These are phyloP conservation scores for Arxiozyma bovina DNA, from an alignment of 1,139 yeast genomes.

Conservation along the genomic window DNA sequence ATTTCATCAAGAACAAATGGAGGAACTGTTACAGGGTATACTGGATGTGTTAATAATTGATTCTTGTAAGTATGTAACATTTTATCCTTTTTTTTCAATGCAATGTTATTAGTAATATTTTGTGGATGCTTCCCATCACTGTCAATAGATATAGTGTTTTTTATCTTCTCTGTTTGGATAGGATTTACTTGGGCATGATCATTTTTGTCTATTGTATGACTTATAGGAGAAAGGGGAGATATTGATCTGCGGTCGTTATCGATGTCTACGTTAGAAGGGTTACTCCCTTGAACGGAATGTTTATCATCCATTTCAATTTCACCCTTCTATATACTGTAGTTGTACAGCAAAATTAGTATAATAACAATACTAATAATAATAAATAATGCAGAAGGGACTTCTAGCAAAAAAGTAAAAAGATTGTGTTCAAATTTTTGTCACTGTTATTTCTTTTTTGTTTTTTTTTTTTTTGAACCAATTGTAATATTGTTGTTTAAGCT, in stretches of 20 bases:
- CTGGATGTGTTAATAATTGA: conserved; percentile 15
- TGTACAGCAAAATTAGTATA: neutral
- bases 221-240: neutral
- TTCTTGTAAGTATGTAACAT: neutral
- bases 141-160: too few species aligned
- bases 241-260: neutral
- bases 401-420: neutral
- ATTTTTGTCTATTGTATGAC: neutral
- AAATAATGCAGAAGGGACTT: neutral
- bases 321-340: neutral
- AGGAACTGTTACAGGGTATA: conserved; percentile 29
- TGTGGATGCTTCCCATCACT: neutral
- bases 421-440: too few species aligned
- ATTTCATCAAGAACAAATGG: conserved; percentile 28
- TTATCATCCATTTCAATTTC: neutral
- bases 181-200: neutral
- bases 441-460: neutral
- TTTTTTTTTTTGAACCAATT: too few species aligned
- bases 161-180: neutral
- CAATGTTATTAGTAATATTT: neutral
- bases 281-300: neutral
- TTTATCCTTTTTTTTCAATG: neutral
- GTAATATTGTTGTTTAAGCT: too few species aligned
- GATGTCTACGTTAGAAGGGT: neutral
- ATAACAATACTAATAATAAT: too few species aligned